Conservation (phyloP, 768 basidiomycete genomes). For the Collybia nuda region DNA sequence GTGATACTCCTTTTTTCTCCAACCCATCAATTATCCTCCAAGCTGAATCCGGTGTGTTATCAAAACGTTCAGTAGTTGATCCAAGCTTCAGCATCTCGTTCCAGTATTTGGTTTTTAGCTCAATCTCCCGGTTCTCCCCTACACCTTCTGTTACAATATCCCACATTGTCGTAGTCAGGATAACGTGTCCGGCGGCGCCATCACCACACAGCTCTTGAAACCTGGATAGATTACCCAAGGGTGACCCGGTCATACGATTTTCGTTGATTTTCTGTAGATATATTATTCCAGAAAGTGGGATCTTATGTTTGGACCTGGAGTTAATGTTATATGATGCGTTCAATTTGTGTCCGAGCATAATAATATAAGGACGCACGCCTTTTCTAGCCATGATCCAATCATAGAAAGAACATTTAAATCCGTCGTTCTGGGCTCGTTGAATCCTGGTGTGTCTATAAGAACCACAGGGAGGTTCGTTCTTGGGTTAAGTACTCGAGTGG, state of each 20-base stretch:
- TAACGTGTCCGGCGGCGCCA: background rate
- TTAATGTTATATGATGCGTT: background rate
- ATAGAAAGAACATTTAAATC: background rate
- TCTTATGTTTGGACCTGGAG: slow-evolving; percentile 8
- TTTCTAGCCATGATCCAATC: background rate
- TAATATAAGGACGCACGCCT: background rate
- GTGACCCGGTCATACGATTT: slow-evolving; percentile 31
- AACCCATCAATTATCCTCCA: slow-evolving; percentile 24
- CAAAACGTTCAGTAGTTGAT: background rate
- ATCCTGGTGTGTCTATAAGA: too few species aligned
- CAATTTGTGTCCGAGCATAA: too few species aligned
- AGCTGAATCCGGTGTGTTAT: slow-evolving; percentile 17
- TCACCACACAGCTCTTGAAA: slow-evolving; percentile 39
- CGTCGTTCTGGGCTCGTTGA: too few species aligned
- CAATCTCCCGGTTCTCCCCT: background rate
- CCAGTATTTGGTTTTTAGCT: background rate
- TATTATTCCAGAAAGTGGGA: slow-evolving; percentile 33
- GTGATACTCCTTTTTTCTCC: slow-evolving; percentile 4
- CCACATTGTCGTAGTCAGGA: background rate
- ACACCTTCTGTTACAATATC: background rate
- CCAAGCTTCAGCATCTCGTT: background rate
- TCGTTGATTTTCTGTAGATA: slow-evolving; percentile 37
- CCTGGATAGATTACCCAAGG: slow-evolving; percentile 38
- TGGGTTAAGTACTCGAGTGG: too few species aligned
- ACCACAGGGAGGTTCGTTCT: too few species aligned